Conservation (phyloP, 2,329 filamentous ascomycete species). For the Penicillium sp. region DNA sequence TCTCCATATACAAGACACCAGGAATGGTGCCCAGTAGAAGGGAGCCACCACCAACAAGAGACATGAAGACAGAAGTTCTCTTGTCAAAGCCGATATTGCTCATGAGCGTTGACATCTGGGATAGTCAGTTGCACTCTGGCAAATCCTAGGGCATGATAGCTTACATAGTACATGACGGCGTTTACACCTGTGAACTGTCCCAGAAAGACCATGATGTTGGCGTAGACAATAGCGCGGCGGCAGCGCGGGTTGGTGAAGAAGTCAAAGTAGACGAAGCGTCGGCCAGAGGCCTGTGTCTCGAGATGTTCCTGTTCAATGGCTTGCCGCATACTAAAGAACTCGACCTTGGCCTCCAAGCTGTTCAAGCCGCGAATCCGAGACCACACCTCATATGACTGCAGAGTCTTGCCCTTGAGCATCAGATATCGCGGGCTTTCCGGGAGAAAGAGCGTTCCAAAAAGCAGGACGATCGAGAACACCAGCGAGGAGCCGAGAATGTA, state of each 20-base stretch:
- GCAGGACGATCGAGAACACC: background rate
- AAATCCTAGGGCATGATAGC: too few relatives aligned
- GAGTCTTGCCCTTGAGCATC: too few relatives aligned
- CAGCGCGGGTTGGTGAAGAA: too few relatives aligned
- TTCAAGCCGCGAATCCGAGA: too few relatives aligned
- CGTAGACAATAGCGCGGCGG: constrained; percentile 65
- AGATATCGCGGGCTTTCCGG: background rate
- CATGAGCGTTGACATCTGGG: constrained; percentile 69
- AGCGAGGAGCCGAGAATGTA: background rate
- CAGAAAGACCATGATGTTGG: constrained; percentile 67
- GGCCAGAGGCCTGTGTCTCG: too few relatives aligned
- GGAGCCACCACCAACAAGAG: constrained; percentile 66
- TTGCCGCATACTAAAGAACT: too few relatives aligned
- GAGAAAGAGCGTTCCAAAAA: background rate
- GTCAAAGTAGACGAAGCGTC: too few relatives aligned
- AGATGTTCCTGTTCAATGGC: too few relatives aligned
- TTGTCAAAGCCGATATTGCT: constrained; percentile 64
- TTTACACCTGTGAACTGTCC: constrained; percentile 71
- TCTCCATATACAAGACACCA: constrained; percentile 69
- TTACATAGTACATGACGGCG: constrained; percentile 72
- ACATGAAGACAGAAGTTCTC: constrained; percentile 68
- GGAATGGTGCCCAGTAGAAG: constrained; percentile 67
- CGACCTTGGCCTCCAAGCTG: too few relatives aligned
- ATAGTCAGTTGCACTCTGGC: too few relatives aligned
- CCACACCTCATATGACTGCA: too few relatives aligned